Evolutionary conservation across 306 rosid genomes (phyloP), one percentile per base, ranked within the genome.

Genomic region (Pterocarpus macrocarpus): DNA sequence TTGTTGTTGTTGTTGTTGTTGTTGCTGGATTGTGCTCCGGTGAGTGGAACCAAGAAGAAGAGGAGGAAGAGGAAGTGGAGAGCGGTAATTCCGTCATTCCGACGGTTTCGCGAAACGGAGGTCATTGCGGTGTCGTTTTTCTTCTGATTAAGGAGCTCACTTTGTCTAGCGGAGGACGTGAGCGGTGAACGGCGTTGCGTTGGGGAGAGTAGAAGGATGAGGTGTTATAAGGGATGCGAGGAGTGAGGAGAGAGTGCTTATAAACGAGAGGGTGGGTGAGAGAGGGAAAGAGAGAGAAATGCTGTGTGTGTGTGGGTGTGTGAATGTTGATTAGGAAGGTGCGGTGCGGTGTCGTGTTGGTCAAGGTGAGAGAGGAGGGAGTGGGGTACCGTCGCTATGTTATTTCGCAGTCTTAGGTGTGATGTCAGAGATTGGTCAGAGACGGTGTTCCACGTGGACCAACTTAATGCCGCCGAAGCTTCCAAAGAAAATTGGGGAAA

Each of bases 381-480:
- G 39, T 52, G 75, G 77, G 86, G 32, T 16, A 83, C 67, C 1
- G 77, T 11, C 2, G 28, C 28, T 43, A 43, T 2, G 39, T 13
- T 36, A 0, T 16, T 0, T 33, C 17, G 16, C 0, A 28, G 59
- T 76, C 62, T 16, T 4, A 8, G 49, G 5, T 10, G 71, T 45
- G 61, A 39, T 59, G 53, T 79, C 44, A 43, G 14, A 7, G 30
- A 10, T 14, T 36, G 83, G 89, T 86, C 94, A 75, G 72, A 71
- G 73, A 68, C 58, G 89, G 85, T 65, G 85, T 63, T 59, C 89
- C 58, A 73, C 57, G 73, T 55, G 81, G 75, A 41, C 73, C 16
- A 14, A 50, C 12, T 36, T 62, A 2, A 15, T 69, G 22, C 39
- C 0, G 2, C 5, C 41, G 80, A 85, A 85, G 47, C 88, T 85